These are phyloP conservation scores for Notholithocarpus densiflorus DNA, from an alignment of 306 rosid genomes.

Conservation along the genomic window DNA sequence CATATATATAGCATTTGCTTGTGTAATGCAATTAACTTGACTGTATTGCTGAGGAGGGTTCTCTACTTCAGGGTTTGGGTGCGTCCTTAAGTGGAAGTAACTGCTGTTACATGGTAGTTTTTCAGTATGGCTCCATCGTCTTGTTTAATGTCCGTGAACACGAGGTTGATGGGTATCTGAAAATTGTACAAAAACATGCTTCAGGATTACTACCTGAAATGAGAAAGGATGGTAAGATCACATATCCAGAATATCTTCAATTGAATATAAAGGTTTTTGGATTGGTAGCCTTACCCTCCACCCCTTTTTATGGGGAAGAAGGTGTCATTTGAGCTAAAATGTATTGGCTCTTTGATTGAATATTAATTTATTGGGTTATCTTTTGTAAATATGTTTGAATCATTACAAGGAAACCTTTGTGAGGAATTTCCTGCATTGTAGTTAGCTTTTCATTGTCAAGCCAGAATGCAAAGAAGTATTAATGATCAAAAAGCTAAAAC, in stretches of 20 bases:
- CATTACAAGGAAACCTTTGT: not conserved
- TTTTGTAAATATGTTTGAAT: not conserved
- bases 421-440: not conserved
- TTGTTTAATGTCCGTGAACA: conserved; percentile 78
- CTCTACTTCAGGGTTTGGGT: conserved; percentile 59
- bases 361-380: not conserved
- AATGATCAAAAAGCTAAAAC: not conserved
- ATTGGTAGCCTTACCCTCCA: not conserved
- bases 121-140: conserved; percentile 94
- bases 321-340: too few species aligned
- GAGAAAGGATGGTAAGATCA: conserved; percentile 91
- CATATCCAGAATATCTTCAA: conserved; percentile 5
- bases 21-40: not conserved
- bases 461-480: not conserved
- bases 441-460: not conserved
- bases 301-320: too few species aligned
- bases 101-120: conserved; percentile 83
- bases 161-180: conserved; percentile 66
- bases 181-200: conserved; percentile 76
- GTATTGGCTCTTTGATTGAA: not conserved
- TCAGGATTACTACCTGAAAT: conserved; percentile 89
- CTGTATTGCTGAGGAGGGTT: not conserved
- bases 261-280: not conserved
- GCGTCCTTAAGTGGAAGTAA: conserved; percentile 68
- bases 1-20: not conserved